Conservation (phyloP, 1,284 basidiomycete species). For the Laetiporus sulphureus region DNA sequence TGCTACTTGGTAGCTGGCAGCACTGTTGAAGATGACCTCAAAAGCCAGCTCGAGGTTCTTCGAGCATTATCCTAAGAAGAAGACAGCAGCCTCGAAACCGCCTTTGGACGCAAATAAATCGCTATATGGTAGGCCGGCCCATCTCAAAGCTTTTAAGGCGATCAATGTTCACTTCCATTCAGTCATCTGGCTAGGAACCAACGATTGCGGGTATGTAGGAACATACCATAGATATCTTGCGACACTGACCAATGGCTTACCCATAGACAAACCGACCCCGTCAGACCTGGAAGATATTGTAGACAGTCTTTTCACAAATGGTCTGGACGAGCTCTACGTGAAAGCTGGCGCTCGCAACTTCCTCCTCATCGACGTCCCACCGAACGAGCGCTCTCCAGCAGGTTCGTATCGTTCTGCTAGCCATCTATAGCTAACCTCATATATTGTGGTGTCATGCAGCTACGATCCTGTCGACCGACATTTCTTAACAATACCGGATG, state of each 20-base stretch:
- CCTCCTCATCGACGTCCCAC: slow-evolving; percentile 21
- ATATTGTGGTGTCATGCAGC: slow-evolving; percentile 1
- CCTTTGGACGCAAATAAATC: slow-evolving; percentile 7
- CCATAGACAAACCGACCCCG: too few species aligned
- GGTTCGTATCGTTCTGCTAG: slow-evolving; percentile 7
- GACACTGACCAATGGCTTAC: too few species aligned
- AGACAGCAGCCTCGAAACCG: not conserved
- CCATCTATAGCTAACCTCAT: not conserved
- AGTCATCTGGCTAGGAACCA: slow-evolving; percentile 18
- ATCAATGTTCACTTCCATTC: not conserved
- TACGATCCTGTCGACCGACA: slow-evolving; percentile 6
- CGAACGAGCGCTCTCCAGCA: slow-evolving; percentile 18
- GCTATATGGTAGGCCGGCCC: slow-evolving; percentile 6
- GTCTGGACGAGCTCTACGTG: slow-evolving; percentile 17
- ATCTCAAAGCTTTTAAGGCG: not conserved
- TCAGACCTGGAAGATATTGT: slow-evolving; percentile 15
- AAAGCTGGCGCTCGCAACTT: slow-evolving; percentile 22
- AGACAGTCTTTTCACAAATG: slow-evolving; percentile 15
- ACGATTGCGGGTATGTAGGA: slow-evolving; percentile 17
- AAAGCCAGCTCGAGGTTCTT: slow-evolving; percentile 11
- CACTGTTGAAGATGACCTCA: slow-evolving; percentile 17
- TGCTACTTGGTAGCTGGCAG: slow-evolving; percentile 13
- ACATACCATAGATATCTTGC: too few species aligned
- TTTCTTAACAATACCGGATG: slow-evolving; percentile 17
- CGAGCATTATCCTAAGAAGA: slow-evolving; percentile 7